Percentiles rank a stretch among this genome's conserved stretches.
These are phyloP conservation scores for Baeospora myosura DNA, from an alignment of 1,284 basidiomycete species.

Conservation along the genomic window DNA sequence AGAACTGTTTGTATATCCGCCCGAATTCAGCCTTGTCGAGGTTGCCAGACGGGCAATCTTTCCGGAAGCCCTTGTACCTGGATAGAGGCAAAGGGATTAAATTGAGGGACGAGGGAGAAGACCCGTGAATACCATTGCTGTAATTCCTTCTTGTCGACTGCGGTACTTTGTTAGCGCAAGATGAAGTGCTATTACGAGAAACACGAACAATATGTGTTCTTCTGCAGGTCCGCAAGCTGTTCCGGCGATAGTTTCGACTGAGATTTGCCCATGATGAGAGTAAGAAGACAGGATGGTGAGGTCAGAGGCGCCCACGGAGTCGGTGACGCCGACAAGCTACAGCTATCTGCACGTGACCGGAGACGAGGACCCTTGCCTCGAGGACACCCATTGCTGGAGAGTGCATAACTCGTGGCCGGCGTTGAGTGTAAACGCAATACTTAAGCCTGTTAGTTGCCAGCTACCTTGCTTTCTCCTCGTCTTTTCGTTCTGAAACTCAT, in stretches of 20 bases:
- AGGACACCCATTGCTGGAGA: too few relatives aligned
- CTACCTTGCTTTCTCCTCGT: neutral
- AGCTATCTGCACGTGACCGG: too few relatives aligned
- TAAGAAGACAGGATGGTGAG: neutral
- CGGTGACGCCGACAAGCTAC: too few relatives aligned
- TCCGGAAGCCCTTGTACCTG: constrained; percentile 98
- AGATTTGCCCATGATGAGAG: constrained; percentile 79
- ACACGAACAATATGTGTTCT: constrained; percentile 93
- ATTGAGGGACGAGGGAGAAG: constrained; percentile 22
- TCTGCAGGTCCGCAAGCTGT: constrained; percentile 92
- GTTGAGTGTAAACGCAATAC: neutral
- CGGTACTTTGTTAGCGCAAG: constrained; percentile 11
- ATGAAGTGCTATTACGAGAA: constrained; percentile 14
- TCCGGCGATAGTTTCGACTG: constrained; percentile 95
- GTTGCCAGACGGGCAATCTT: constrained; percentile 96
- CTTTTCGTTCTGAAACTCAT: too few relatives aligned
- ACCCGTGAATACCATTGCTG: constrained; percentile 99
- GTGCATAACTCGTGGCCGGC: neutral
- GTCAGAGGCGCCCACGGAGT: too few relatives aligned
- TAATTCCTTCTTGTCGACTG: constrained; percentile 99
- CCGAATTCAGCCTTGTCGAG: constrained; percentile 95
- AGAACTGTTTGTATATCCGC: constrained; percentile 99
- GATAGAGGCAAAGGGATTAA: constrained; percentile 10
- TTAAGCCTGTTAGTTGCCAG: neutral
- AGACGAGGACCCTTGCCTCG: too few relatives aligned